Percentiles rank a stretch among this genome's conserved stretches.
These are phyloP conservation scores for Auricularia auricula-judae DNA, from an alignment of 768 basidiomycete species.

Conservation along the genomic window DNA sequence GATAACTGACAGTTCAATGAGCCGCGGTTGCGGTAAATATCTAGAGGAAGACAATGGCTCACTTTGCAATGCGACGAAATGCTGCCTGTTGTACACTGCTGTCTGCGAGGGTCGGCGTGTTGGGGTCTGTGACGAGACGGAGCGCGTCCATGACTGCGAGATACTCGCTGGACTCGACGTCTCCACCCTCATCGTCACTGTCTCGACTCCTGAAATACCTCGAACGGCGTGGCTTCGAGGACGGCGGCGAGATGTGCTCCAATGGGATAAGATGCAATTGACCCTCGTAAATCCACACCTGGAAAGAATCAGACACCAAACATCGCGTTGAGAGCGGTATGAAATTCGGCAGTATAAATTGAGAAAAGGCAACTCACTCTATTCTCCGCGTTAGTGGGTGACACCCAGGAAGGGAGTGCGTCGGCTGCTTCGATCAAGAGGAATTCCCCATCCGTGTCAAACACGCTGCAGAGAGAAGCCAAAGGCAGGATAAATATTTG, in stretches of 20 bases:
- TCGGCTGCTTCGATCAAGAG: conserved; percentile 94
- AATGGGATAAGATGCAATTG: conserved; percentile 83
- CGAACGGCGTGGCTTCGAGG: conserved; percentile 39
- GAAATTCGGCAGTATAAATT: conserved; percentile 4
- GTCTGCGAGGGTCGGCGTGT: conserved; percentile 48
- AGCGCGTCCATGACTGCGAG: conserved; percentile 55
- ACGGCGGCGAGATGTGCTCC: conserved; percentile 55
- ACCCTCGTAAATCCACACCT: conserved; percentile 87
- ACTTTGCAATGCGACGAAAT: conserved; percentile 64
- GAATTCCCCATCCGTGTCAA: conserved; percentile 93
- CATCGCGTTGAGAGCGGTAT: neutral
- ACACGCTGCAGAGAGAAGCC: conserved; percentile 34
- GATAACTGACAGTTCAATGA: conserved; percentile 43
- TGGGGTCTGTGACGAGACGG: conserved; percentile 43
- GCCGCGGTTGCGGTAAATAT: conserved; percentile 1
- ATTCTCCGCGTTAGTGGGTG: conserved; percentile 83
- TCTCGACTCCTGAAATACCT: conserved; percentile 24
- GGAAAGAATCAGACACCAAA: conserved; percentile 4
- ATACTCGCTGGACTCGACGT: conserved; percentile 35
- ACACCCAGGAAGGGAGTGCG: conserved; percentile 78
- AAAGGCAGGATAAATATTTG: neutral
- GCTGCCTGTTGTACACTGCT: conserved; percentile 49
- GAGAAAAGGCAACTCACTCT: conserved; percentile 49
- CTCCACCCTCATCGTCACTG: conserved; percentile 42
- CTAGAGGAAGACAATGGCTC: conserved; percentile 8